Evolutionary conservation across 257 asterid genomes (phyloP).

Genomic region (Solanum chiquidenum): DNA sequence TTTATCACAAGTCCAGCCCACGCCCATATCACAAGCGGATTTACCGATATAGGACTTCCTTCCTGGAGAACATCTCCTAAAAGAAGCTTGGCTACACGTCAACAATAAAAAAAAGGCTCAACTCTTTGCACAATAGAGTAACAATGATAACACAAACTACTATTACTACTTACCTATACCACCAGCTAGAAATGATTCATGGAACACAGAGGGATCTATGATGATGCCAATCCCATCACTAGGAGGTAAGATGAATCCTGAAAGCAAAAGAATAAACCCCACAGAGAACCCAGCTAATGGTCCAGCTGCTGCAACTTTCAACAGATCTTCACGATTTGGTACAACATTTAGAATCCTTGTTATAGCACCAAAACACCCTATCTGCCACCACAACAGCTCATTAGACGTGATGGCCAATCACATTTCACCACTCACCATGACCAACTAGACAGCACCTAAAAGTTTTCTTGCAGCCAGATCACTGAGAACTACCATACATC

Average conservation of each 20-base stretch:
- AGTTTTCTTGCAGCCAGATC: background rate
- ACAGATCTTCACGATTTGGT: slow-evolving; percentile 74
- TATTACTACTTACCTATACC: slow-evolving; percentile 53
- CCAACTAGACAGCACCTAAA: background rate
- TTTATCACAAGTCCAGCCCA: slow-evolving; percentile 94
- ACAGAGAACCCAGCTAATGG: slow-evolving; percentile 81
- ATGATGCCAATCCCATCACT: slow-evolving; percentile 71
- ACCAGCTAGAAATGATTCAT: slow-evolving; percentile 83
- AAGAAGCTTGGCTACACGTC: slow-evolving; percentile 67
- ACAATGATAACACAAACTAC: background rate
- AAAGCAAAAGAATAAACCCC: slow-evolving; percentile 62
- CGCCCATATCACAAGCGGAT: slow-evolving; percentile 87
- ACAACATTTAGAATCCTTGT: slow-evolving; percentile 81
- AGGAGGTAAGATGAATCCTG: slow-evolving; percentile 86
- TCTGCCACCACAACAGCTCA: slow-evolving; percentile 58
- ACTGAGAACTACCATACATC: background rate
- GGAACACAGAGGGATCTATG: slow-evolving; percentile 79
- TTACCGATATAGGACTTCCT: slow-evolving; percentile 69
- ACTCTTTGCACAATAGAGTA: background rate
- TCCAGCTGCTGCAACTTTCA: slow-evolving; percentile 95
- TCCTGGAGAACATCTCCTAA: slow-evolving; percentile 87
- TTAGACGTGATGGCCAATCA: slow-evolving; percentile 14
- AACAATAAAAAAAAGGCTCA: slow-evolving; percentile 3
- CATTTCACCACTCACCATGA: background rate
- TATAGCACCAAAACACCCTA: slow-evolving; percentile 91